These are phyloP conservation scores for Podospora anserina DNA, from an alignment of 495 filamentous ascomycete genomes.

Conservation along the genomic window DNA sequence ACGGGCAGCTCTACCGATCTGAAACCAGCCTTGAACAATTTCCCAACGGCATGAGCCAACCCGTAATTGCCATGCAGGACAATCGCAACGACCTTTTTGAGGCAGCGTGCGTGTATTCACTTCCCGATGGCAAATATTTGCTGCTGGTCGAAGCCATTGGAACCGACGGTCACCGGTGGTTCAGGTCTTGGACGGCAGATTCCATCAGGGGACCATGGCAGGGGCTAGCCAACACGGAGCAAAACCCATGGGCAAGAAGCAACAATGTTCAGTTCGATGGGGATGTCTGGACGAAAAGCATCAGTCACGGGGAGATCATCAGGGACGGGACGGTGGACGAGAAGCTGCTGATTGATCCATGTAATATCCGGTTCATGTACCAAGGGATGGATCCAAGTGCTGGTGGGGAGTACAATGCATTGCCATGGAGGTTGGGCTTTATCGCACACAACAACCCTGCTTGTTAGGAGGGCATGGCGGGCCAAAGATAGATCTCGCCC, in stretches of 20 bases:
- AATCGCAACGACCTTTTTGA: slow-evolving; percentile 22
- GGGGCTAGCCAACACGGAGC: slow-evolving; percentile 23
- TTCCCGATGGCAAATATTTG: slow-evolving; percentile 22
- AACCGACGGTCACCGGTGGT: slow-evolving; percentile 18
- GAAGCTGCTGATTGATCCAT: slow-evolving; percentile 23
- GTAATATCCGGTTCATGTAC: slow-evolving; percentile 26
- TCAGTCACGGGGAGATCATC: slow-evolving; percentile 30
- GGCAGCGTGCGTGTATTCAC: slow-evolving; percentile 24
- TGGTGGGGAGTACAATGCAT: slow-evolving; percentile 19
- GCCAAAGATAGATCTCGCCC: no score
- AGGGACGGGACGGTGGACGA: slow-evolving; percentile 19
- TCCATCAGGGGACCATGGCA: slow-evolving; percentile 23
- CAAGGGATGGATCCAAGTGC: slow-evolving; percentile 25
- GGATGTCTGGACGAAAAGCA: slow-evolving; percentile 26
- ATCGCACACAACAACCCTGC: slow-evolving; percentile 16
- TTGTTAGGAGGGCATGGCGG: neutral
- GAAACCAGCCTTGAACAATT: slow-evolving; percentile 20
- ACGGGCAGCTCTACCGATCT: slow-evolving; percentile 30
- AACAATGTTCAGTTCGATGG: slow-evolving; percentile 28
- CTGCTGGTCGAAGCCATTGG: slow-evolving; percentile 29
- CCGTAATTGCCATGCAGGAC: slow-evolving; percentile 24
- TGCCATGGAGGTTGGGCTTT: slow-evolving; percentile 27
- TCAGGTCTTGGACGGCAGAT: slow-evolving; percentile 25
- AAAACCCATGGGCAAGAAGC: slow-evolving; percentile 25
- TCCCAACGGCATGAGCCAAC: slow-evolving; percentile 25